phyloP scores from a whole-genome alignment of 1,284 basidiomycete species.

The Sporisorium iseilematis-ciliati region DNA sequence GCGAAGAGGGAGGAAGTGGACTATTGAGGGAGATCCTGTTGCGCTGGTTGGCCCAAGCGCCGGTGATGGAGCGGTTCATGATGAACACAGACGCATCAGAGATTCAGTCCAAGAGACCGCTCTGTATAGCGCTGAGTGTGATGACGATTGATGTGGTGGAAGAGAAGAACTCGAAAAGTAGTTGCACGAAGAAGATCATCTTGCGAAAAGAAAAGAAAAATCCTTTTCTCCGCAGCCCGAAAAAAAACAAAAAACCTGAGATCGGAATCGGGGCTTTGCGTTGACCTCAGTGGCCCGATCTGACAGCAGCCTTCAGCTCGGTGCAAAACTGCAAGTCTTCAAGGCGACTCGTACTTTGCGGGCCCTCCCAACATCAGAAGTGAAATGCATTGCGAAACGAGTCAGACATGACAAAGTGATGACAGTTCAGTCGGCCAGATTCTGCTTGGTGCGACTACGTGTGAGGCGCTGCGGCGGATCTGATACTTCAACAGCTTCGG shows the following conservation, averaged over 20 bases:
- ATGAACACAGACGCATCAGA: constrained; percentile 31
- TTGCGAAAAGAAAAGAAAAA: not conserved
- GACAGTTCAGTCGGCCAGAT: constrained; percentile 22
- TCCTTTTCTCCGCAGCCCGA: not conserved
- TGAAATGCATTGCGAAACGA: not conserved
- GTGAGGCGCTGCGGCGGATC: constrained; percentile 33
- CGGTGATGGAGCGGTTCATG: constrained; percentile 66
- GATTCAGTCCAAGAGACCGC: constrained; percentile 10
- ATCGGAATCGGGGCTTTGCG: constrained; percentile 2
- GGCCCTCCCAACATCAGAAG: not conserved
- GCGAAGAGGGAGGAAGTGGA: constrained; percentile 36
- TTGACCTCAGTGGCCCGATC: too few species aligned
- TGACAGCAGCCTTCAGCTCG: too few species aligned
- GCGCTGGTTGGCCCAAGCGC: constrained; percentile 60
- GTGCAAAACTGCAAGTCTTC: too few species aligned
- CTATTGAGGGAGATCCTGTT: constrained; percentile 61
- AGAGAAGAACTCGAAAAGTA: not conserved
- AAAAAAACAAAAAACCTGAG: not conserved
- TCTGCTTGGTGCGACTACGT: constrained; percentile 41
- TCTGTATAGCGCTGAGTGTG: not conserved
- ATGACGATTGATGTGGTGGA: constrained; percentile 2
- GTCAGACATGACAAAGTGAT: too few species aligned
- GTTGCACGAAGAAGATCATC: not conserved
- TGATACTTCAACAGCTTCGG: constrained; percentile 9
- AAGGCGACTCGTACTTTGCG: too few species aligned